Conservation (phyloP, 2,329 filamentous ascomycete genomes). For the Allantophomopsis lycopodina region DNA sequence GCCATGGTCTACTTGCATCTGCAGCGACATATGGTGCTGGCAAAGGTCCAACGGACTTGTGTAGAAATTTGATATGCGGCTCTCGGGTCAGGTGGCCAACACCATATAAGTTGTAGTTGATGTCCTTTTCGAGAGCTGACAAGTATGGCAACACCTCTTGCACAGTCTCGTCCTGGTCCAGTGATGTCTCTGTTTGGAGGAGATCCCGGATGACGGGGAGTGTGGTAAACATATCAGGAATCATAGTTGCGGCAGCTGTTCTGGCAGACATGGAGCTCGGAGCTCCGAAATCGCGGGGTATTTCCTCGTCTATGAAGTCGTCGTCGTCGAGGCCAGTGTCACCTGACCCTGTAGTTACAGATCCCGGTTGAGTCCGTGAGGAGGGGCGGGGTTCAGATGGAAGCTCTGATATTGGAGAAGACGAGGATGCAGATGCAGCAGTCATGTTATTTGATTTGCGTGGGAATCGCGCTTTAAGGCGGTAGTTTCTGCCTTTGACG, state of each 20-base stretch:
- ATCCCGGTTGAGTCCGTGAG: too few relatives aligned
- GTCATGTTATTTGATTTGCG: constrained; percentile 7
- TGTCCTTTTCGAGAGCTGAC: constrained; percentile 29
- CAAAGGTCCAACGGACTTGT: constrained; percentile 42
- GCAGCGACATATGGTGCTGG: constrained; percentile 58
- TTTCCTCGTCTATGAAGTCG: too few relatives aligned
- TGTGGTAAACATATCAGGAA: constrained; percentile 43
- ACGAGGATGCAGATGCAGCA: constrained; percentile 5
- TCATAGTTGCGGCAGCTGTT: constrained; percentile 10
- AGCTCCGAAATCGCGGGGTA: too few relatives aligned
- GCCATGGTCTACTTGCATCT: constrained; percentile 85
- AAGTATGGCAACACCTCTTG: constrained; percentile 57
- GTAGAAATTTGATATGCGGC: constrained; percentile 48
- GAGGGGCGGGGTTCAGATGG: too few relatives aligned
- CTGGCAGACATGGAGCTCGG: constrained; percentile 6
- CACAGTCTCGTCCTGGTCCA: constrained; percentile 54
- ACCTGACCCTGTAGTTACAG: too few relatives aligned
- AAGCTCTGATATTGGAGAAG: constrained; percentile 1
- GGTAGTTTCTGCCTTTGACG: constrained; percentile 16
- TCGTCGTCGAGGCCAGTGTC: too few relatives aligned
- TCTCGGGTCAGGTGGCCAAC: constrained; percentile 60
- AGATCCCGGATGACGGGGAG: constrained; percentile 50
- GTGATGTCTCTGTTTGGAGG: constrained; percentile 54
- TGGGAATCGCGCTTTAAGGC: constrained; percentile 15
- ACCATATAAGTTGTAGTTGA: constrained; percentile 53